These are phyloP conservation scores for Plenodomus biglobosus DNA, from an alignment of 2,329 filamentous ascomycete species.

Conservation along the genomic window DNA sequence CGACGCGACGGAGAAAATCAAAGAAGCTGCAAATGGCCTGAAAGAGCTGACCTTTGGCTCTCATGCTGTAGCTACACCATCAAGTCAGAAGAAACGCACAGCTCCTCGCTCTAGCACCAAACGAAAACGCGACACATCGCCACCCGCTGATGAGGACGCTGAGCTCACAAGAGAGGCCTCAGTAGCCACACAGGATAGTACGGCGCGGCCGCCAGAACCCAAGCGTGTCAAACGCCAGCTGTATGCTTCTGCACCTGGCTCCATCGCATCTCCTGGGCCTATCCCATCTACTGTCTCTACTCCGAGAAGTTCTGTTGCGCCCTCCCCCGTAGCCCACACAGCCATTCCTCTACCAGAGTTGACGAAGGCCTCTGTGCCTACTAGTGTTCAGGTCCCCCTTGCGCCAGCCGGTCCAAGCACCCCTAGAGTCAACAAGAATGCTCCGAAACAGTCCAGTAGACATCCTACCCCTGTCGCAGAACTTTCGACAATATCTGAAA, in stretches of 20 bases:
- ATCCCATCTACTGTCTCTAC: conserved; percentile 16
- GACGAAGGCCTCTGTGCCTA: conserved; percentile 19
- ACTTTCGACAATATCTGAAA: conserved; percentile 17
- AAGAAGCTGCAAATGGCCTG: conserved; percentile 38
- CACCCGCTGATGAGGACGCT: conserved; percentile 24
- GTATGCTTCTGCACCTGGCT: conserved; percentile 13
- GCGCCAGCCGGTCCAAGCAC: conserved; percentile 48
- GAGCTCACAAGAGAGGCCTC: conserved; percentile 26
- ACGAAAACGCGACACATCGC: conserved; percentile 57
- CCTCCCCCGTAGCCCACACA: conserved; percentile 16
- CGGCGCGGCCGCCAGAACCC: conserved; percentile 28
- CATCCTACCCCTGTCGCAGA: conserved; percentile 20
- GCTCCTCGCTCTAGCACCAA: conserved; percentile 47
- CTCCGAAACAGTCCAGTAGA: conserved; percentile 12
- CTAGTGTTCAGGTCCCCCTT: conserved; percentile 45
- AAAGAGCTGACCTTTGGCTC: conserved; percentile 37
- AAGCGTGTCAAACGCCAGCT: conserved; percentile 35
- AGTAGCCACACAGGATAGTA: conserved; percentile 22
- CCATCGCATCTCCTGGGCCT: conserved; percentile 12
- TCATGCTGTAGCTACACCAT: conserved; percentile 21
- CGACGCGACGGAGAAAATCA: conserved; percentile 37
- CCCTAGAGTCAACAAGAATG: conserved; percentile 20
- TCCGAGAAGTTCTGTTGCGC: conserved; percentile 13
- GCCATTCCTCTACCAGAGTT: conserved; percentile 16
- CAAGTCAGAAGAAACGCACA: conserved; percentile 26